Evolutionary conservation across 345 rosid species (phyloP).

Genomic region (Combretum micranthum): DNA sequence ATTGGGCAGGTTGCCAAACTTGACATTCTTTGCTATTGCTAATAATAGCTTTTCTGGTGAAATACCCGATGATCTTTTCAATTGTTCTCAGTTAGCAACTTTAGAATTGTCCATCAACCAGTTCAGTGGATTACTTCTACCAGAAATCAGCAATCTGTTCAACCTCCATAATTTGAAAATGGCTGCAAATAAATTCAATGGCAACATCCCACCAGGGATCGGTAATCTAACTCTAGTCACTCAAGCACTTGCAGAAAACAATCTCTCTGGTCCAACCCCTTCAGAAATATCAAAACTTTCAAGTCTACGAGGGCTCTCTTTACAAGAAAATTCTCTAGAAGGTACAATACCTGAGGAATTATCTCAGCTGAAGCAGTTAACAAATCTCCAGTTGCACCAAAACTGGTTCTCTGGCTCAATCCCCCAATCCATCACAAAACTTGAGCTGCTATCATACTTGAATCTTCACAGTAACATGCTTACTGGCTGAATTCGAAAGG

Average conservation of each 20-base stretch:
- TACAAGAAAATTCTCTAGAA: constrained; percentile 43
- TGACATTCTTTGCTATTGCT: constrained; percentile 38
- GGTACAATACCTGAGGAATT: constrained; percentile 52
- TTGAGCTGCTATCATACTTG: constrained; percentile 47
- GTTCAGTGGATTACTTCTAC: constrained; percentile 52
- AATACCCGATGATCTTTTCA: constrained; percentile 70
- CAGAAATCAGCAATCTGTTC: constrained; percentile 46
- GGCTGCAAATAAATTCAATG: constrained; percentile 47
- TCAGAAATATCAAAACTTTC: constrained; percentile 53
- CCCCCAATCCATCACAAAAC: constrained; percentile 42
- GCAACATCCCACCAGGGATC: constrained; percentile 57
- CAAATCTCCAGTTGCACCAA: constrained; percentile 37
- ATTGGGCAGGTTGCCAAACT: constrained; percentile 44
- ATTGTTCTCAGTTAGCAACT: constrained; percentile 39
- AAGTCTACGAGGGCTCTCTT: constrained; percentile 55
- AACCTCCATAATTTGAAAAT: constrained; percentile 33
- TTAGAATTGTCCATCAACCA: constrained; percentile 38
- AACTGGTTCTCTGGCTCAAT: constrained; percentile 61
- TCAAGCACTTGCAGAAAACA: constrained; percentile 42
- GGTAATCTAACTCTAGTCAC: constrained; percentile 48
- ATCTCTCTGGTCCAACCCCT: constrained; percentile 53
- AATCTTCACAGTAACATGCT: constrained; percentile 54
- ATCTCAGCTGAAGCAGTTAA: constrained; percentile 46
- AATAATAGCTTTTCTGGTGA: constrained; percentile 51
- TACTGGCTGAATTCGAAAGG: constrained; percentile 60